Percentiles rank a stretch among this genome's conserved stretches.
Conservation (phyloP, 495 filamentous ascomycete genomes). For the Penicillium flavigenum region DNA sequence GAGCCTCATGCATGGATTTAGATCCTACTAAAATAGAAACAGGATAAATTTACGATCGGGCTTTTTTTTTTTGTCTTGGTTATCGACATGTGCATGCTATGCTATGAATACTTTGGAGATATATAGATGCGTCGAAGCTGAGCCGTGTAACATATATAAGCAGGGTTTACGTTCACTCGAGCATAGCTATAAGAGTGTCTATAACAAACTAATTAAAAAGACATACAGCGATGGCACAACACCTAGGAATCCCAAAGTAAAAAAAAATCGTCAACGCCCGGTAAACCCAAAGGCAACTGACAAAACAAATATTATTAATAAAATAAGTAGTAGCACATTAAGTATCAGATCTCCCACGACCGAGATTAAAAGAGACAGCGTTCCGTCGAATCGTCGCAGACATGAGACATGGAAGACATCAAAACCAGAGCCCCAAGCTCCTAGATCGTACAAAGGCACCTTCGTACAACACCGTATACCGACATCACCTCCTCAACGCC, state of each 20-base stretch:
- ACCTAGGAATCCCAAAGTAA: neutral
- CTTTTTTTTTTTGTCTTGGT: neutral
- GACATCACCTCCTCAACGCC: neutral
- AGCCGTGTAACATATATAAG: too few relatives aligned
- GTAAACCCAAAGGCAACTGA: slow-evolving; percentile 14
- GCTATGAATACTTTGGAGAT: neutral
- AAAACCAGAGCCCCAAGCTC: neutral
- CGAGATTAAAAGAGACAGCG: neutral
- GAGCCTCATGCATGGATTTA: neutral
- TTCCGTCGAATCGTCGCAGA: slow-evolving; percentile 1
- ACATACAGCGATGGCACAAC: neutral
- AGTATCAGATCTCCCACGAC: slow-evolving; percentile 4
- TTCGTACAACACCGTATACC: neutral
- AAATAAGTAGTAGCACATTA: slow-evolving; percentile 21
- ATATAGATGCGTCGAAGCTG: neutral
- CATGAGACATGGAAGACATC: slow-evolving; percentile 4
- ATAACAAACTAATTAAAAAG: neutral
- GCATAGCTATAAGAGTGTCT: neutral
- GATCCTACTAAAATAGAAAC: neutral
- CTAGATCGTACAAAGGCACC: neutral
- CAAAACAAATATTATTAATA: slow-evolving; percentile 24
- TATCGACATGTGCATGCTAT: neutral
- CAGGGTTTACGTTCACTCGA: too few relatives aligned
- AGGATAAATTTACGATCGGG: neutral
- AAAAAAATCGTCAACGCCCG: slow-evolving; percentile 12